Percentiles rank a stretch among this genome's conserved stretches.
These are phyloP conservation scores for Aspergillus quadricinctus DNA, from an alignment of 2,329 filamentous ascomycete genomes.

Conservation along the genomic window DNA sequence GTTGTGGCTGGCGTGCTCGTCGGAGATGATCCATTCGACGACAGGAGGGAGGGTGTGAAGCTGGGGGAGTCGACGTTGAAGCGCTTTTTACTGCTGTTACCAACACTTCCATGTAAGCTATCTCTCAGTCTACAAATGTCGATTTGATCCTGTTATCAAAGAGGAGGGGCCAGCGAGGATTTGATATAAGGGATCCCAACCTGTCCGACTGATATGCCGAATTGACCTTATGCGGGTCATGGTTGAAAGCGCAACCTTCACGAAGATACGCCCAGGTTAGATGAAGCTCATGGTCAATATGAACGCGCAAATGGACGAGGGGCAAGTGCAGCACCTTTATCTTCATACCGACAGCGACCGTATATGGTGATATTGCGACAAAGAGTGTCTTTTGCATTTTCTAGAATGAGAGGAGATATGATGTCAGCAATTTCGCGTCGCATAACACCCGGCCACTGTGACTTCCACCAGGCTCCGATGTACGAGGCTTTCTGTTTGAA, in stretches of 20 bases:
- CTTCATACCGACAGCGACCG: constrained; percentile 86
- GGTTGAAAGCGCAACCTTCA: constrained; percentile 75
- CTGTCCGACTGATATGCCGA: constrained; percentile 36
- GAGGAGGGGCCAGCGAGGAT: not conserved
- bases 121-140: not conserved
- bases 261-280: constrained; percentile 16
- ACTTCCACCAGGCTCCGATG: not conserved
- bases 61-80: constrained; percentile 95
- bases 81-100: constrained; percentile 54
- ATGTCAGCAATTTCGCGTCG: constrained; percentile 9
- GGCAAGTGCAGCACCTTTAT: constrained; percentile 56
- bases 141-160: not conserved
- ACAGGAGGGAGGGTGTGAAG: constrained; percentile 66
- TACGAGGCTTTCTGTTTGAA: not conserved
- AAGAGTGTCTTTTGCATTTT: constrained; percentile 78
- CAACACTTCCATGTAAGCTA: constrained; percentile 15
- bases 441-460: not conserved
- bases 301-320: constrained; percentile 3
- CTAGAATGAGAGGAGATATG: constrained; percentile 35
- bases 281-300: constrained; percentile 5
- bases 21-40: constrained; percentile 34
- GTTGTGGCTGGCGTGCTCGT: constrained; percentile 16
- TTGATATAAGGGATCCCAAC: constrained; percentile 22
- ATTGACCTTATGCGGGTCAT: constrained; percentile 66
- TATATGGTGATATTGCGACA: constrained; percentile 93